Evolutionary conservation across 345 rosid genomes (phyloP).

Genomic region (Camelina laxa): DNA sequence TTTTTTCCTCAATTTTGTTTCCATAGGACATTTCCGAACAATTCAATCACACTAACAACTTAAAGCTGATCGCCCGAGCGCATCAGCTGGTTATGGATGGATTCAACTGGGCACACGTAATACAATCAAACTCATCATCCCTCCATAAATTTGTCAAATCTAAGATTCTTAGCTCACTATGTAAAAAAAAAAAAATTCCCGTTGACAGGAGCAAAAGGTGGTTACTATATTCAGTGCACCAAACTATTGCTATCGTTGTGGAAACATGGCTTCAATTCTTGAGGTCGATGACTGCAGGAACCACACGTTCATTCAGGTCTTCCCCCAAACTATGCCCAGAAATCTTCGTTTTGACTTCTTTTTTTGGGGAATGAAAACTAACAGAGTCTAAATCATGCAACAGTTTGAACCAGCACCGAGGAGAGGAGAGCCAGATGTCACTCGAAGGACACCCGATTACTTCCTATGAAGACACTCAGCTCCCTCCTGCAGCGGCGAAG

Average conservation of each 20-base stretch:
- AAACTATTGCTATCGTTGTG: slow-evolving; percentile 97
- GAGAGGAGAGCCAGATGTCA: slow-evolving; percentile 99
- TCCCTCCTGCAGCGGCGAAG: slow-evolving; percentile 34
- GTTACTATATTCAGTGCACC: slow-evolving; percentile 98
- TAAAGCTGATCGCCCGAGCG: slow-evolving; percentile 93
- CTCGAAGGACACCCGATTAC: slow-evolving; percentile 96
- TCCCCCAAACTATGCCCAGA: slow-evolving; percentile 18
- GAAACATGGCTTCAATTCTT: slow-evolving; percentile 98
- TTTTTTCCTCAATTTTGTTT: slow-evolving; percentile 13
- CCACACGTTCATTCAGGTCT: slow-evolving; percentile 96
- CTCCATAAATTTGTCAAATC: slow-evolving; percentile 8
- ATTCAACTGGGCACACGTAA: slow-evolving; percentile 97
- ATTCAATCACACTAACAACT: slow-evolving; percentile 87
- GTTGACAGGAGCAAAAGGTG: slow-evolving; percentile 94
- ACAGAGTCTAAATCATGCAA: slow-evolving; percentile 27
- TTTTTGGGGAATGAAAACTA: background rate
- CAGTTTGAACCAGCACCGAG: slow-evolving; percentile 99
- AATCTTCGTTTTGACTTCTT: background rate
- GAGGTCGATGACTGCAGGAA: slow-evolving; percentile 94
- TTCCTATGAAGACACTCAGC: slow-evolving; percentile 57
- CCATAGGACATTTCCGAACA: slow-evolving; percentile 93
- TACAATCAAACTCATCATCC: slow-evolving; percentile 16
- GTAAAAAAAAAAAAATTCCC: slow-evolving; percentile 10
- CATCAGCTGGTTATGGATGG: slow-evolving; percentile 99
- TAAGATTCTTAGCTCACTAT: slow-evolving; percentile 17